These are phyloP conservation scores for Schoenoplectus tabernaemontani DNA, from an alignment of 202 grass and related monocot genomes.

Conservation along the genomic window DNA sequence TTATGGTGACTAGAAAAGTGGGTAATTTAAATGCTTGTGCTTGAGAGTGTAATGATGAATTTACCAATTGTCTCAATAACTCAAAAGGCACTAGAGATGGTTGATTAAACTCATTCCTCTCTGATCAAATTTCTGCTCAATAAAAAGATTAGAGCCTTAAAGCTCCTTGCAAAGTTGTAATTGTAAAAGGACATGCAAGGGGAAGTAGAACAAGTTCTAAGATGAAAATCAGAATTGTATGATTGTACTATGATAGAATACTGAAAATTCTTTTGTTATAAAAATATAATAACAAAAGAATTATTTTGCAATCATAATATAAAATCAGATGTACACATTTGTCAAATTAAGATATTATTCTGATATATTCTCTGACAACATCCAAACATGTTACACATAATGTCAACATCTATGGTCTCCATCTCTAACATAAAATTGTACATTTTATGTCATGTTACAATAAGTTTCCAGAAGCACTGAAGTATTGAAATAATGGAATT, in stretches of 20 bases:
- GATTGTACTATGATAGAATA: conserved; percentile 14
- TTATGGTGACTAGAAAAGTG: neutral
- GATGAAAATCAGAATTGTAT: conserved; percentile 16
- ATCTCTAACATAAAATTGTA: neutral
- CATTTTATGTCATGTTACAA: neutral
- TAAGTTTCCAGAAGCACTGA: neutral
- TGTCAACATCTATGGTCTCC: too few species aligned
- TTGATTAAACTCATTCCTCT: neutral
- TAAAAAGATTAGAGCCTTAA: neutral
- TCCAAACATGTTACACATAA: neutral
- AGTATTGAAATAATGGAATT: neutral
- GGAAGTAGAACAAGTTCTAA: conserved; percentile 6
- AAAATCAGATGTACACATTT: too few species aligned
- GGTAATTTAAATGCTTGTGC: neutral
- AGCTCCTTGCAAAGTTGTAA: neutral
- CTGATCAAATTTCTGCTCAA: neutral
- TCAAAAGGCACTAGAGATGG: neutral
- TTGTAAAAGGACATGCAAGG: neutral
- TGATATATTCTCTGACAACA: neutral
- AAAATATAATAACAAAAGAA: too few species aligned
- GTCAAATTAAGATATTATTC: neutral
- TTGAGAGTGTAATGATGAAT: neutral
- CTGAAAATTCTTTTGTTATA: too few species aligned
- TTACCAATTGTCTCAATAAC: neutral
- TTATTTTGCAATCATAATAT: too few species aligned